Percentiles rank a stretch among this genome's conserved stretches.
Conservation (phyloP, 257 asterid species). For the Nemophila menziesii region DNA sequence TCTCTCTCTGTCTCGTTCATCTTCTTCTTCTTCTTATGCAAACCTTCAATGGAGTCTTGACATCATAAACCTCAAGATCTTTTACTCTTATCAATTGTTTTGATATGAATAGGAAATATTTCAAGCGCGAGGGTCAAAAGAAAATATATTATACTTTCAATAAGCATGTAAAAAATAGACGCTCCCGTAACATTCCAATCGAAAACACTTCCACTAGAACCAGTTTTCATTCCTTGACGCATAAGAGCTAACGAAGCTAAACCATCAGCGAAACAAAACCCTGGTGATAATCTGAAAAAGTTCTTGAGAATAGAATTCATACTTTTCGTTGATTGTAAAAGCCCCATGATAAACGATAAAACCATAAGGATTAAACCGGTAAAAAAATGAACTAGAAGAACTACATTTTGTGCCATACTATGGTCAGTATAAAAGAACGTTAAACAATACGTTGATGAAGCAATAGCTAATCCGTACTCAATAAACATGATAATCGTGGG, state of each 20-base stretch:
- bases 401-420: conserved; percentile 95
- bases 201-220: conserved; percentile 52
- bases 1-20: no score
- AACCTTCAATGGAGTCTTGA: no score
- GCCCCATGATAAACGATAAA: conserved; percentile 88
- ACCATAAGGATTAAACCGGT: conserved; percentile 92
- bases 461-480: conserved; percentile 84
- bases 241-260: conserved; percentile 90
- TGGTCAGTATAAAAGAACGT: conserved; percentile 92
- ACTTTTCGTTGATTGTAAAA: conserved; percentile 47
- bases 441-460: conserved; percentile 95
- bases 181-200: conserved; percentile 97
- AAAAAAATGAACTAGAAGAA: conserved; percentile 80
- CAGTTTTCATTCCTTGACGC: conserved; percentile 80
- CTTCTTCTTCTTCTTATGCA: no score
- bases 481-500: conserved; percentile 68
- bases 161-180: conserved; percentile 76
- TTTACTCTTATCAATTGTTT: no score
- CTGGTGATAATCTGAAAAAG: conserved; percentile 94
- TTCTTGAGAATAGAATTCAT: conserved; percentile 79
- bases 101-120: conserved; percentile 52
- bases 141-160: conserved; percentile 75
- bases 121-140: conserved; percentile 66
- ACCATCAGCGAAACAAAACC: conserved; percentile 99
- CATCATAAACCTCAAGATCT: no score